Evolutionary conservation across 1,139 yeast genomes (phyloP), one percentile per base, ranked within the genome.

Genomic region (Debaryomyces robertsiae): DNA sequence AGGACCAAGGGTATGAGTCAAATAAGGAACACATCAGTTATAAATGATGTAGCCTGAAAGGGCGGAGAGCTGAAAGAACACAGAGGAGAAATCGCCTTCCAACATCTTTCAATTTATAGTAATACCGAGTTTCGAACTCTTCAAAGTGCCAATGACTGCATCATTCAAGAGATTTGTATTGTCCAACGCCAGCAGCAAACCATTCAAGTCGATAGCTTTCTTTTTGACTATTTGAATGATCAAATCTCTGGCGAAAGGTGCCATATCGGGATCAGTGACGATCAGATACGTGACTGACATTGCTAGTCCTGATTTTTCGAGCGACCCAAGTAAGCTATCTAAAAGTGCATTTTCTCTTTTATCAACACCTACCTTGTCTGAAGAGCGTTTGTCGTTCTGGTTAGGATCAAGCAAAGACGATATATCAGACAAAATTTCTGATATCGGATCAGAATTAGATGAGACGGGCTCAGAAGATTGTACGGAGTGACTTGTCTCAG

Each of bases 231-330:
- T 55, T 35, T 46, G 40, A 2, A 32, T 50, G 22, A 54, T 50
- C 38, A 55, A 44, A 41, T 54, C 59, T 47, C 57, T 52, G 9
- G 43, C 52, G 35, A 55, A 55, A 43, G 59, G 58, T 29, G 48
- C 40, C 40, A 46, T 39, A 3, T 29, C 30, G 3, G 41, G 28
- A 30, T 55, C 57, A 29, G 45, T 48, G 17, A 49, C 18, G 11
- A 36, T 11, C 27, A 22, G 24, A 5, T 18, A n/a, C n/a, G 38
- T 24, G n/a, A 43, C 38, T 25, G 42, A 39, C 44, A 38, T 35
- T 11, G 44, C 46, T 11, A 43, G 25, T 4, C 46, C 44, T 3
- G 46, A 43, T 17, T 43, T 41, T 27, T 32, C 44, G 22, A 43
- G 36, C 6, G 46, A 43, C 9, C 38, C 46, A 33, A 41, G 7